phyloP scores from a whole-genome alignment of 108 stramenopile genomes.

The Chaetoceros muelleri region DNA sequence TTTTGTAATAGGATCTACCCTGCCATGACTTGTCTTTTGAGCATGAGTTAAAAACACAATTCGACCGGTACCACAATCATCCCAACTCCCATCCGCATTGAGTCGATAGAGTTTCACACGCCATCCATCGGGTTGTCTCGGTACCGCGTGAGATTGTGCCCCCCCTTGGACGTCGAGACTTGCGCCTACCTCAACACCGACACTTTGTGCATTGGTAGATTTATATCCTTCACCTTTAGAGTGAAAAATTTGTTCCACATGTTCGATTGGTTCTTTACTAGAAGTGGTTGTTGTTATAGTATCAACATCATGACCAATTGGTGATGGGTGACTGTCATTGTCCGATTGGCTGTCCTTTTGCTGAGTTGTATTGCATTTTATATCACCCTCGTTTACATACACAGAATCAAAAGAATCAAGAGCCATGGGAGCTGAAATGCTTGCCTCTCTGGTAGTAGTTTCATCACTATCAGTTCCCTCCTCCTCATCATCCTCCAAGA shows the following conservation, averaged over 20 bases:
- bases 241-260: no score
- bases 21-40: background rate
- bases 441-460: background rate
- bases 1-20: background rate
- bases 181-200: background rate
- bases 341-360: no score
- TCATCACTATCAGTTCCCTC: background rate
- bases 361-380: no score
- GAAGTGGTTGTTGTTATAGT: background rate
- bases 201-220: background rate
- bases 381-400: no score
- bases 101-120: constrained; percentile 82
- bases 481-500: background rate
- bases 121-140: constrained; percentile 68
- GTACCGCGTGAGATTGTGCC: background rate
- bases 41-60: constrained; percentile 40
- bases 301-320: background rate
- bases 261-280: background rate
- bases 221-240: background rate
- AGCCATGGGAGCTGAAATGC: no score
- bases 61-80: constrained; percentile 84
- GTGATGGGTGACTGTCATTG: background rate
- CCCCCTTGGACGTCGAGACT: background rate
- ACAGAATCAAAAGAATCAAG: no score
- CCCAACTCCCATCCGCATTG: constrained; percentile 80